Conservation (phyloP, 257 asterid genomes). For the Scutellaria baicalensis region DNA sequence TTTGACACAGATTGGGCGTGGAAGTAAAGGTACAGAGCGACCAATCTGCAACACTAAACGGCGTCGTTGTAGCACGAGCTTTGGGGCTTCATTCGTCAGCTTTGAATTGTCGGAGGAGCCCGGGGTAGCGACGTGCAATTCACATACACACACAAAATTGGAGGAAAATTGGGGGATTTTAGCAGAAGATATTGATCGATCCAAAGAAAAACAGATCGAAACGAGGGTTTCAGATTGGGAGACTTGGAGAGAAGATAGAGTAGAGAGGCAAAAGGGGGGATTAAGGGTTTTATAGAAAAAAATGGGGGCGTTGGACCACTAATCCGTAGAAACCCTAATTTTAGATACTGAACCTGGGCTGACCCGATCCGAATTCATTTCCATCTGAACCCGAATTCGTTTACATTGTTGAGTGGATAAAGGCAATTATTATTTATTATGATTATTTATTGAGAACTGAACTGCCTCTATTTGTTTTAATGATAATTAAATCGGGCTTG, state of each 20-base stretch:
- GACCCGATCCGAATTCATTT: not conserved
- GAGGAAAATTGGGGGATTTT: not conserved
- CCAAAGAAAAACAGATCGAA: not conserved
- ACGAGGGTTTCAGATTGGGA: not conserved
- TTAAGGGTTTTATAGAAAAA: not conserved
- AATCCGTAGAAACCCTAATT: not conserved
- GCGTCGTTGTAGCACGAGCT: slow-evolving; percentile 76
- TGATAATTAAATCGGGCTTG: not conserved
- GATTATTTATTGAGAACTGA: no score
- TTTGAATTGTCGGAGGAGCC: slow-evolving; percentile 51
- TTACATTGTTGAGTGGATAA: no score
- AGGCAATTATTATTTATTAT: no score
- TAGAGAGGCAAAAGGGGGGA: not conserved
- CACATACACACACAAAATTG: not conserved
- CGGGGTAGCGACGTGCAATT: slow-evolving; percentile 84
- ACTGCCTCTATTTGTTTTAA: no score
- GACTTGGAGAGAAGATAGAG: not conserved
- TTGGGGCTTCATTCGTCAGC: slow-evolving; percentile 68
- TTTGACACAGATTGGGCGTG: slow-evolving; percentile 74
- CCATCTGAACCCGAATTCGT: not conserved
- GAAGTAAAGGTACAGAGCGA: slow-evolving; percentile 32
- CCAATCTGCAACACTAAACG: slow-evolving; percentile 85
- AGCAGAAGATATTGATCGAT: not conserved
- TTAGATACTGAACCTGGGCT: not conserved
- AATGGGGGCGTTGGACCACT: not conserved